phyloP scores from a whole-genome alignment of 2,329 filamentous ascomycete genomes.

The Triangularia setosa region DNA sequence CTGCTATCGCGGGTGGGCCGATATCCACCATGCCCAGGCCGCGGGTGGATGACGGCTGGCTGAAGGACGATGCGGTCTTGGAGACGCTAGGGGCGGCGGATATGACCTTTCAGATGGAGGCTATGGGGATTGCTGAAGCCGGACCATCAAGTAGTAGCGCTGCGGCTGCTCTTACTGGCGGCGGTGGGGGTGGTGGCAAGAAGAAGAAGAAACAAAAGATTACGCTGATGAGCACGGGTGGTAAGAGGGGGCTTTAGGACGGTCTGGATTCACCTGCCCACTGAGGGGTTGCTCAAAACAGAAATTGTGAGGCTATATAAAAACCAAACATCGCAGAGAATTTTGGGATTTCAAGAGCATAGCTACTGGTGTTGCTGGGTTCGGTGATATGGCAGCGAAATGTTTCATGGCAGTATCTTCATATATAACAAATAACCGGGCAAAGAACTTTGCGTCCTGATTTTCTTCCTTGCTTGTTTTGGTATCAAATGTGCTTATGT shows the following conservation, averaged over 20 bases:
- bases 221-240: constrained; percentile 65
- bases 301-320: neutral
- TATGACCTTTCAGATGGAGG: constrained; percentile 55
- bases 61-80: constrained; percentile 74
- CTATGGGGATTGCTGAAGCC: constrained; percentile 40
- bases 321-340: neutral
- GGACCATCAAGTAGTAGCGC: constrained; percentile 17
- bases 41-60: constrained; percentile 61
- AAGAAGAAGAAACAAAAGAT: constrained; percentile 73
- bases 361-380: neutral
- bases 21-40: constrained; percentile 27
- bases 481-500: no score
- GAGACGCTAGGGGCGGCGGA: constrained; percentile 62
- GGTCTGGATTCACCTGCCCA: neutral
- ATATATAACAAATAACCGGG: neutral
- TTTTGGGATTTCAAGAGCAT: neutral
- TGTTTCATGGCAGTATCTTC: neutral
- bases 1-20: constrained; percentile 56
- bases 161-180: constrained; percentile 12
- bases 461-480: neutral
- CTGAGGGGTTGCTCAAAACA: neutral
- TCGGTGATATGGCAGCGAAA: neutral
- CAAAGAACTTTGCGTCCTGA: neutral
- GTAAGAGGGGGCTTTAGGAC: constrained; percentile 39
- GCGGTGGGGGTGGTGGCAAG: constrained; percentile 40